Evolutionary conservation across 208 protist genomes (phyloP), one percentile per base, ranked within the genome.

Genomic region (Leishmania lainsoni): DNA sequence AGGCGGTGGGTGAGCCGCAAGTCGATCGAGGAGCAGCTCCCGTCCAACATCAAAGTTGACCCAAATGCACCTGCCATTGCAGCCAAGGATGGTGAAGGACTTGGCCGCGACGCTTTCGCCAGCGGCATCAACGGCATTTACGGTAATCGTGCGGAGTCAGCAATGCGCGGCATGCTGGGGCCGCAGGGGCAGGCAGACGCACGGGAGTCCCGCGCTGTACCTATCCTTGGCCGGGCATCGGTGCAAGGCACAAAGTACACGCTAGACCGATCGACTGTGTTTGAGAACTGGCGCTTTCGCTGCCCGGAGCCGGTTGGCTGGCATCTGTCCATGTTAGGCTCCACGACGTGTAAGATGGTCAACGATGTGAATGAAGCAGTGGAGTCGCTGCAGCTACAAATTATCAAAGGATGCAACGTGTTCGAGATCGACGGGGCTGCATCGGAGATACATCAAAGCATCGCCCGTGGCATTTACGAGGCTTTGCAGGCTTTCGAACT

Each of bases 341-440:
- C 85, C 59, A 85, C 91, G 45, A 96, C 94, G 66, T 97, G 92
- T 83, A 97, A 97, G 84, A 96, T 97, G 92, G 88, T 89, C 3
- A 92, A 95, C 83, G 90, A 97, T 83, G 79, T 94, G 16, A 87
- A 83, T 75, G 94, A 97, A 79, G 91, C 94, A 16, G 87, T 92
- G n/a, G 92, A 97, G 84, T 94, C 94, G 71, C 74, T 97, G 51
- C 94, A 97, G 86, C 86, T 97, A 63, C 94, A 97, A 78, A 92
- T 97, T 51, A 97, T 97, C 80, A 95, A 96, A 75, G 94, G 94
- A 32, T 96, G 92, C 75, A 97, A 97, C 79, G 86, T 96, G 9
- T 93, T 97, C 75, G 94, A 97, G 82, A 90, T 97, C n/a, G 92
- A 96, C 79, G 91, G 91, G 68, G 88, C 89, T 29, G 91, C 90